Evolutionary conservation across 2,329 filamentous ascomycete species (phyloP).

Genomic region (Colletotrichum salicis): DNA sequence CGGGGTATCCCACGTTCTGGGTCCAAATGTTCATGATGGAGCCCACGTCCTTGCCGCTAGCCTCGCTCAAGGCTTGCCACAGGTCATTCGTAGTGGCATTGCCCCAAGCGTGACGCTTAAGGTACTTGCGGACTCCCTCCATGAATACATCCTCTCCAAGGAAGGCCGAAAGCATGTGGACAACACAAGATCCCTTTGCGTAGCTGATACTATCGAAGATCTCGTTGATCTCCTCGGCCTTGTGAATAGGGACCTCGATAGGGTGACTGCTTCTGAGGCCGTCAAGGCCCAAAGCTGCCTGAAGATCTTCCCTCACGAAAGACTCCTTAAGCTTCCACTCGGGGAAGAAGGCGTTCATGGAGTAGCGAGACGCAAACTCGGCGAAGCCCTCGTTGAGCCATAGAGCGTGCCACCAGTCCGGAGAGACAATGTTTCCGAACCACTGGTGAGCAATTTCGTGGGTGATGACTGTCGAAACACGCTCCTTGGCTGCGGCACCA

Average conservation of each 20-base stretch:
- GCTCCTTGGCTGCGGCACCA: slow-evolving; percentile 88
- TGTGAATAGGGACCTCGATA: slow-evolving; percentile 95
- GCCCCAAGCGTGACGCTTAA: slow-evolving; percentile 96
- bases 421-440: slow-evolving; percentile 97
- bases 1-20: slow-evolving; percentile 93
- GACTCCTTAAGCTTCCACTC: slow-evolving; percentile 99
- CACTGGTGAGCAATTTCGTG: slow-evolving; percentile 98
- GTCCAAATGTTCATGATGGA: slow-evolving; percentile 97
- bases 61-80: slow-evolving; percentile 87
- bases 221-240: slow-evolving; percentile 95
- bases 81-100: slow-evolving; percentile 93
- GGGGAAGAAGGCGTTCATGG: slow-evolving; percentile 93
- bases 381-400: slow-evolving; percentile 97
- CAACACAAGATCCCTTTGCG: slow-evolving; percentile 93
- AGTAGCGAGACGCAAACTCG: slow-evolving; percentile 64
- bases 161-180: slow-evolving; percentile 97
- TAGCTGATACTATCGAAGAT: slow-evolving; percentile 99
- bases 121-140: slow-evolving; percentile 88
- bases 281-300: slow-evolving; percentile 87
- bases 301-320: slow-evolving; percentile 92
- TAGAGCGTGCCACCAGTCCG: slow-evolving; percentile 98
- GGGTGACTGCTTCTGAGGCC: slow-evolving; percentile 94
- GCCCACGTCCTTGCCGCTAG: slow-evolving; percentile 90
- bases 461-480: slow-evolving; percentile 94
- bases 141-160: slow-evolving; percentile 93